Evolutionary conservation across 495 filamentous ascomycete species (phyloP), one percentile per base, ranked within the genome.

Genomic region (Pyrenula massariospora): DNA sequence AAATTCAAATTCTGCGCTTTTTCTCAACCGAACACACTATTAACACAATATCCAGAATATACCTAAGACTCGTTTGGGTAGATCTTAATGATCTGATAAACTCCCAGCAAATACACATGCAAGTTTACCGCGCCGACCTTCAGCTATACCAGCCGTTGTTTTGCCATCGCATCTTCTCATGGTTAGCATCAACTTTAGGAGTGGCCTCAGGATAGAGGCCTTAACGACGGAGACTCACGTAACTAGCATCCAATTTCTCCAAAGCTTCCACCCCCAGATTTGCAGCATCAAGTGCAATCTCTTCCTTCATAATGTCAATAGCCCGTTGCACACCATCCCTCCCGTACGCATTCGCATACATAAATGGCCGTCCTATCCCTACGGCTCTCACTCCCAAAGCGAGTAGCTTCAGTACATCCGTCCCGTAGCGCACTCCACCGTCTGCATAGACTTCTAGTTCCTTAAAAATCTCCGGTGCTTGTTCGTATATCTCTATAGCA

Each of bases 401-500:
- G 54, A 88, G 50, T 0, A 81, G 82, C 65, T 87, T 89, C 59
- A 88, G 82, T 12, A 88, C 81, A 65, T 88, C 85, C 10, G 73
- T 79, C 1, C 85, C 85, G 3, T 81, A 67, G 25, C 70, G 73
- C 3, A 89, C 75, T 0, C 85, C 85, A 0, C 84, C 85, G 56
- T 91, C 86, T 22, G 89, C 66, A 57, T 76, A 79, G 12, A 91
- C 76, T 52, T 84, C 78, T 65, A 89, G 75, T 59, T 66, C 69
- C 5, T 76, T 72, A 60, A 88, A 84, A 1, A 88, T 65, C 66
- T 82, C 65, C 2, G 81, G 75, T 62, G 80, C 78, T 60, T 73
- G 69, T 65, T 74, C 69, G 59, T 84, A 80, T 62, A 88, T 63
- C 58, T 86, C 85, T n/a, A 88, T 64, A 25, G 89, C 63, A 0